Percentiles rank a stretch among this genome's conserved stretches.
Conservation (phyloP, 305 asterid genomes). For the Solanum hybrid region DNA sequence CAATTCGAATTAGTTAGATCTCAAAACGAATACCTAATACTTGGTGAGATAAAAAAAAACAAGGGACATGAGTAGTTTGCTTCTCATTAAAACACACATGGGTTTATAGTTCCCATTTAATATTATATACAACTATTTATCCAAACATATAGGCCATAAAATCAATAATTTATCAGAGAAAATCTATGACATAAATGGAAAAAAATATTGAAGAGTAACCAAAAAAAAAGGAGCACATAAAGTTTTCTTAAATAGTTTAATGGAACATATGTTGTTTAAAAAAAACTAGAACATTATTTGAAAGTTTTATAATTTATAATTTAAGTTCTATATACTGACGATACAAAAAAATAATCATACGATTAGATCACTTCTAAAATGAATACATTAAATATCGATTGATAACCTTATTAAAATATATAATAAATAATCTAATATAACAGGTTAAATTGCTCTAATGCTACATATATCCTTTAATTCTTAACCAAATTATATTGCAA, state of each 20-base stretch:
- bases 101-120: not conserved
- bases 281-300: not conserved
- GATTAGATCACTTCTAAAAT: not conserved
- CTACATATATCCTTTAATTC: not conserved
- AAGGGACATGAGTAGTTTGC: not conserved
- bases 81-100: not conserved
- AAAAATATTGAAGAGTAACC: not conserved
- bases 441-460: not conserved
- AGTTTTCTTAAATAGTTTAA: not conserved
- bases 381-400: not conserved
- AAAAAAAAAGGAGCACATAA: not conserved
- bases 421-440: too few species aligned
- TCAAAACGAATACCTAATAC: not conserved
- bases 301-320: not conserved
- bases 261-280: not conserved
- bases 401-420: not conserved
- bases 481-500: too few species aligned
- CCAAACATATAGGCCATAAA: not conserved
- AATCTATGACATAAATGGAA: not conserved
- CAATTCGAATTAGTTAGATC: not conserved
- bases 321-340: not conserved
- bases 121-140: not conserved
- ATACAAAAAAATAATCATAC: too few species aligned
- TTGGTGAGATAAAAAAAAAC: not conserved
- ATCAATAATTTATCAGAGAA: not conserved